Evolutionary conservation across 352 stramenopile species (phyloP).

Genomic region (Phytophthora megakarya): DNA sequence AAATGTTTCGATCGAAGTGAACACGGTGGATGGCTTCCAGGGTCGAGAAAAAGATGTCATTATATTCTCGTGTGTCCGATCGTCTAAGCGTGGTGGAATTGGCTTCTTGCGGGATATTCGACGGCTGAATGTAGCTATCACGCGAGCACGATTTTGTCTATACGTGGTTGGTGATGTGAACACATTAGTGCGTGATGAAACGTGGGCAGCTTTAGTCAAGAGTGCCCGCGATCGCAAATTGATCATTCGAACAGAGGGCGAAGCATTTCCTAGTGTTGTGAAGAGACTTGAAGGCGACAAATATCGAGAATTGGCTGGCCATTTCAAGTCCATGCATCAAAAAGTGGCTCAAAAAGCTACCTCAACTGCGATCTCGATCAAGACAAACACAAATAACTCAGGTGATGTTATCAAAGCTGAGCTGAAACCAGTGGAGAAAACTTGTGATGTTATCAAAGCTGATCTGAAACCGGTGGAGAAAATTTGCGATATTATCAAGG

Average conservation of each 20-base stretch:
- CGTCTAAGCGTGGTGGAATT: conserved; percentile 78
- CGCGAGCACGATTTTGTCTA: conserved; percentile 85
- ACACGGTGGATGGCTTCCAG: conserved; percentile 98
- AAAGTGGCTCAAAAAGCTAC: conserved; percentile 53
- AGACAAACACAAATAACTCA: conserved; percentile 6
- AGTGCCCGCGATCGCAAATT: conserved; percentile 73
- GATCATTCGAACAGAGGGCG: conserved; percentile 56
- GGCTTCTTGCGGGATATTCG: conserved; percentile 91
- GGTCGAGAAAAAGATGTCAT: conserved; percentile 99
- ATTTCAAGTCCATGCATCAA: conserved; percentile 78
- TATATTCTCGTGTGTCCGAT: conserved; percentile 96
- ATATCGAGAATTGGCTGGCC: conserved; percentile 41
- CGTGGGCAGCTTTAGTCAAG: conserved; percentile 77
- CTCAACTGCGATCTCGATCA: conserved; percentile 16
- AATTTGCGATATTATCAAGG: too few species aligned
- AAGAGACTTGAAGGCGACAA: conserved; percentile 52
- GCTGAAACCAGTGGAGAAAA: neutral
- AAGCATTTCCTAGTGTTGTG: conserved; percentile 46
- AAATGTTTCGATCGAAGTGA: conserved; percentile 91
- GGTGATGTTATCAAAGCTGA: conserved; percentile 11
- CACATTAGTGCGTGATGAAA: conserved; percentile 77
- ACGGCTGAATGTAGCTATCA: conserved; percentile 91
- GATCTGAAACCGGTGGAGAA: neutral
- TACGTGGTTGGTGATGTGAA: conserved; percentile 86
- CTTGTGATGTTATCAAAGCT: conserved; percentile 6